phyloP scores from a whole-genome alignment of 2,329 filamentous ascomycete species.

The Nigrospora osmanthi region DNA sequence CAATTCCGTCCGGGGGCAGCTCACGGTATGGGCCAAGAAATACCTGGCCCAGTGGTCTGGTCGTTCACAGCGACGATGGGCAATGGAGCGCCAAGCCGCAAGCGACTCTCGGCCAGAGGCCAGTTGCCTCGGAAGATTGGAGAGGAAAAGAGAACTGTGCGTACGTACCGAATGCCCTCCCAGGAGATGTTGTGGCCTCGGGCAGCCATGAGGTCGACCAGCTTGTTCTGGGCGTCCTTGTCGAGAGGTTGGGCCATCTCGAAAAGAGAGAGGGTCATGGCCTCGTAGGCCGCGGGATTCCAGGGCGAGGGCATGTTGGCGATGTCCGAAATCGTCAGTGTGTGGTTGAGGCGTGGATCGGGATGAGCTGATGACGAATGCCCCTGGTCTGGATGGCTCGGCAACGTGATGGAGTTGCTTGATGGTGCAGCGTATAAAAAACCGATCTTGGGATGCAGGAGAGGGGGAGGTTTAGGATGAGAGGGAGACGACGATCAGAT shows the following conservation, averaged over 20 bases:
- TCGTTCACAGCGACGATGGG: not conserved
- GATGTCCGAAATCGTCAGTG: too few relatives aligned
- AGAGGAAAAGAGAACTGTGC: not conserved
- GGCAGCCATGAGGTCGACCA: not conserved
- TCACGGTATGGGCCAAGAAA: not conserved
- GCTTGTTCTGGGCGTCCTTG: not conserved
- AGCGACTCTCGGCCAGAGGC: not conserved
- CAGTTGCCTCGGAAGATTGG: not conserved
- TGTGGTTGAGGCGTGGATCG: too few relatives aligned
- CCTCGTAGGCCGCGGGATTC: not conserved
- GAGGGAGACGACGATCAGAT: too few relatives aligned
- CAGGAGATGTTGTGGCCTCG: not conserved
- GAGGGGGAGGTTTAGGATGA: too few relatives aligned
- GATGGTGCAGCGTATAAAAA: too few relatives aligned
- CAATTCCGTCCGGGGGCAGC: not conserved
- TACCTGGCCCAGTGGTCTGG: too few relatives aligned
- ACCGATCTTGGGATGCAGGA: too few relatives aligned
- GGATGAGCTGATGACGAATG: too few relatives aligned
- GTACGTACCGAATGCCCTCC: conserved; percentile 1
- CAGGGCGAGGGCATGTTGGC: not conserved
- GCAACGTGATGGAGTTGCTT: too few relatives aligned
- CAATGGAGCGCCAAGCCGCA: not conserved
- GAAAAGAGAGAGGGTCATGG: not conserved
- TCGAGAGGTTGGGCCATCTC: not conserved
- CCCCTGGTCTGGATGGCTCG: too few relatives aligned